phyloP scores from a whole-genome alignment of 306 rosid species.

The Cicer cuneatum region DNA sequence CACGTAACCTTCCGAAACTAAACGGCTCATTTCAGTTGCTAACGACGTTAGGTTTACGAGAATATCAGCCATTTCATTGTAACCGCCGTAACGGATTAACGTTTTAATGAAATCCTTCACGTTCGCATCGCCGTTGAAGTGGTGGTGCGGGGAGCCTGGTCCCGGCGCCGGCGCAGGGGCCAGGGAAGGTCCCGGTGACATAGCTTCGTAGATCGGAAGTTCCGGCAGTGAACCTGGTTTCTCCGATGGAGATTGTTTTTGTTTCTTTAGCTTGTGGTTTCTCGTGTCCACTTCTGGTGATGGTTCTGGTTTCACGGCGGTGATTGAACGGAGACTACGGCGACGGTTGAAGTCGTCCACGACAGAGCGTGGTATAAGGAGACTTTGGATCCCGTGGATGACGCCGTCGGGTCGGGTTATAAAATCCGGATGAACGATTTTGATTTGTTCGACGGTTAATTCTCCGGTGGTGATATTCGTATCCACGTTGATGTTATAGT shows the following conservation, averaged over 20 bases:
- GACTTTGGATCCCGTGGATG: slow-evolving; percentile 68
- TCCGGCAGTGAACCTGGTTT: slow-evolving; percentile 64
- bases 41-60: slow-evolving; percentile 76
- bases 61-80: slow-evolving; percentile 88
- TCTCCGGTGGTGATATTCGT: slow-evolving; percentile 47
- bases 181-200: slow-evolving; percentile 67
- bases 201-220: slow-evolving; percentile 64
- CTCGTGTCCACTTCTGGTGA: slow-evolving; percentile 77
- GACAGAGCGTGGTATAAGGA: slow-evolving; percentile 69
- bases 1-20: slow-evolving; percentile 79
- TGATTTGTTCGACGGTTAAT: slow-evolving; percentile 52
- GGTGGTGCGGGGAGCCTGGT: slow-evolving; percentile 72
- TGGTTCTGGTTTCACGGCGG: slow-evolving; percentile 78
- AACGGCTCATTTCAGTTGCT: slow-evolving; percentile 76
- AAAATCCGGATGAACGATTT: slow-evolving; percentile 49
- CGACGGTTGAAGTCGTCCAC: slow-evolving; percentile 73
- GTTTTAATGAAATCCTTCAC: slow-evolving; percentile 79
- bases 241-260: slow-evolving; percentile 52
- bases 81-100: slow-evolving; percentile 73
- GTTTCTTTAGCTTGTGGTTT: slow-evolving; percentile 58
- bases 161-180: slow-evolving; percentile 93
- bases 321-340: slow-evolving; percentile 64
- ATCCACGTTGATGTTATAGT: slow-evolving; percentile 39
- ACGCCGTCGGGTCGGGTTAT: slow-evolving; percentile 76
- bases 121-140: slow-evolving; percentile 72